Evolutionary conservation across 495 filamentous ascomycete species (phyloP).

Genomic region (Aspergillus sclerotiicarbonarius): DNA sequence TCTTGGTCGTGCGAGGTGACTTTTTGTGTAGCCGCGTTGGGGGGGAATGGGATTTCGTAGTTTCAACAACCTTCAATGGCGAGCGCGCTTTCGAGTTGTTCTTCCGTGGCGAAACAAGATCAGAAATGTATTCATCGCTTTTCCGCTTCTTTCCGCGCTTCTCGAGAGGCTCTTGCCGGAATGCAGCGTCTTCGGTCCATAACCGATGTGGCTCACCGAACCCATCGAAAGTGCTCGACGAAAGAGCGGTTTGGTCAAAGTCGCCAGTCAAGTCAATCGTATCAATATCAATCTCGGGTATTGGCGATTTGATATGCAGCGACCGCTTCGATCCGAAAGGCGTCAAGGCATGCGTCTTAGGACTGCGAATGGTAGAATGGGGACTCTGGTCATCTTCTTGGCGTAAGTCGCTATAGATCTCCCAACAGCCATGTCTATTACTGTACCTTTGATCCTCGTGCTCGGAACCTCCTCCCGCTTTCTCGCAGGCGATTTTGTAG

Average conservation of each 20-base stretch:
- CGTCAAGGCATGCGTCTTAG: slow-evolving; percentile 17
- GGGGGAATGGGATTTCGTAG: background rate
- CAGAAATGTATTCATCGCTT: slow-evolving; percentile 63
- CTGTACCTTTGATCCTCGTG: slow-evolving; percentile 25
- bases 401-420: background rate
- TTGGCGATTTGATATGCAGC: slow-evolving; percentile 18
- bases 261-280: slow-evolving; percentile 72
- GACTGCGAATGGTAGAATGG: slow-evolving; percentile 21
- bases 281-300: slow-evolving; percentile 45
- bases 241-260: slow-evolving; percentile 35
- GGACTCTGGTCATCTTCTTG: slow-evolving; percentile 33
- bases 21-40: background rate
- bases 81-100: slow-evolving; percentile 25
- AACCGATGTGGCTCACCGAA: slow-evolving; percentile 54
- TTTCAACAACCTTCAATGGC: slow-evolving; percentile 12
- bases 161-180: slow-evolving; percentile 38
- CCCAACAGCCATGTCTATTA: background rate
- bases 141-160: slow-evolving; percentile 69
- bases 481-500: slow-evolving; percentile 25
- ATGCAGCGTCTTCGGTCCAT: slow-evolving; percentile 60
- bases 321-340: slow-evolving; percentile 23
- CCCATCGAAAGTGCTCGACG: slow-evolving; percentile 42
- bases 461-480: slow-evolving; percentile 21
- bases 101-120: slow-evolving; percentile 37
- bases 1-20: background rate